phyloP scores from a whole-genome alignment of 78 protist genomes.

The Dictyostelium intermedium region DNA sequence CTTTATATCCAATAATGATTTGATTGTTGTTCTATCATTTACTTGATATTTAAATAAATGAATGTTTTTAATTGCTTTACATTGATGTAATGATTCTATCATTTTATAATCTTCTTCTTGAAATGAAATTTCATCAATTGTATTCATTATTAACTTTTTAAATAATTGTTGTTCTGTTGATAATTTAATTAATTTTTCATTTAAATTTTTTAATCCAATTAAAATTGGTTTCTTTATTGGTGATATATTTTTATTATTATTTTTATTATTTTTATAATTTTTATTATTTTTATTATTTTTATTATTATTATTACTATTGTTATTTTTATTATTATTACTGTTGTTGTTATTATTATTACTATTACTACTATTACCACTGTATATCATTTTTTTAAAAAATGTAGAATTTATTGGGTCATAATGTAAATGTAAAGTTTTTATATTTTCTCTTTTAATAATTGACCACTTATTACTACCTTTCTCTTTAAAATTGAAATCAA shows the following conservation, averaged over 20 bases:
- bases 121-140: not conserved
- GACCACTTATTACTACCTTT: not conserved
- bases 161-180: not conserved
- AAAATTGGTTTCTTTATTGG: not conserved
- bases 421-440: not conserved
- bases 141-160: not conserved
- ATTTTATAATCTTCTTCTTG: not conserved
- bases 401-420: not conserved
- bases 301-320: not conserved
- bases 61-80: not conserved
- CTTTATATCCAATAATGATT: not conserved
- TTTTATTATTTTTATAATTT: not conserved
- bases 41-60: not conserved
- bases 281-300: too few species aligned
- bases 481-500: not conserved
- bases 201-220: not conserved
- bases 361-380: not conserved
- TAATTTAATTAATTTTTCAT: not conserved
- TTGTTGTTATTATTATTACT: not conserved
- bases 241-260: not conserved
- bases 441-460: not conserved
- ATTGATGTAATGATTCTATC: not conserved
- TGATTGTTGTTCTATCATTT: not conserved
- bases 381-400: not conserved
- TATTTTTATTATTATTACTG: not conserved